phyloP scores from a whole-genome alignment of 1,139 yeast genomes.

The Geotrichum reessii region DNA sequence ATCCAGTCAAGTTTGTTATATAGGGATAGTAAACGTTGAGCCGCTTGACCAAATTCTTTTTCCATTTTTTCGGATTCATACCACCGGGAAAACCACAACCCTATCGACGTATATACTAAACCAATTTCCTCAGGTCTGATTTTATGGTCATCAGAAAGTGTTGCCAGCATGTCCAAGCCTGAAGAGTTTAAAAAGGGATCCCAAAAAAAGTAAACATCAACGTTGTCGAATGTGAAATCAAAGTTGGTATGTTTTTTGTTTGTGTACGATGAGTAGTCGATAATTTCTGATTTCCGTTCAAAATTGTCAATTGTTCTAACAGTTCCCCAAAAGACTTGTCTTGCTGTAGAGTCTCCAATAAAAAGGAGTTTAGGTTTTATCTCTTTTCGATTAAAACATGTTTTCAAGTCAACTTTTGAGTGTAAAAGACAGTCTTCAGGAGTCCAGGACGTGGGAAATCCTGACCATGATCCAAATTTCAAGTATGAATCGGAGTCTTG shows the following conservation, averaged over 20 bases:
- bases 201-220: conserved; percentile 13
- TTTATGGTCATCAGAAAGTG: background rate
- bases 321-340: conserved; percentile 19
- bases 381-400: background rate
- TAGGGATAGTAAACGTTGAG: background rate
- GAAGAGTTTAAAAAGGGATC: conserved; percentile 19
- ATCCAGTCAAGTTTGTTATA: background rate
- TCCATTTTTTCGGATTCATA: conserved; percentile 5
- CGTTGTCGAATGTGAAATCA: background rate
- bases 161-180: conserved; percentile 1
- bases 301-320: conserved; percentile 9
- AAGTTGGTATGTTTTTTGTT: conserved; percentile 9
- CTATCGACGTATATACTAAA: conserved; percentile 14
- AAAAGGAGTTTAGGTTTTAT: background rate
- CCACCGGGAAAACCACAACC: conserved; percentile 16
- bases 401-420: background rate
- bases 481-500: background rate
- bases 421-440: background rate
- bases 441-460: background rate
- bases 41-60: conserved; percentile 8
- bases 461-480: background rate
- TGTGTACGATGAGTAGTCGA: conserved; percentile 10
- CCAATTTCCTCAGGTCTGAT: conserved; percentile 1
- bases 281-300: conserved; percentile 1
- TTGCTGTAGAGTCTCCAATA: conserved; percentile 20